These are phyloP conservation scores for Castanea crenata DNA, from an alignment of 306 rosid species.

Conservation along the genomic window DNA sequence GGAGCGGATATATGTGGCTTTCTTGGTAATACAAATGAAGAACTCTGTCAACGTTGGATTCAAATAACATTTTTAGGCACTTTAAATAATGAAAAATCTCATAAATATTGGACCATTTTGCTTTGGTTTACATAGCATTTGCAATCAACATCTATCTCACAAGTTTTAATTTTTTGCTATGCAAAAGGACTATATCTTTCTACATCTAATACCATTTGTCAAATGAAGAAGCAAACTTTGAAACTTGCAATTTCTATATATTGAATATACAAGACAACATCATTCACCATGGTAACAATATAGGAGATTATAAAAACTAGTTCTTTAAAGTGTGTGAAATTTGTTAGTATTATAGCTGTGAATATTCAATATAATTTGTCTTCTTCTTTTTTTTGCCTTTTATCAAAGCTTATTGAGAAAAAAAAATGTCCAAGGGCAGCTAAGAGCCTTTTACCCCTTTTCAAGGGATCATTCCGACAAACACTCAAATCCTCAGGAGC, in stretches of 20 bases:
- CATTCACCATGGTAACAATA: too few relatives aligned
- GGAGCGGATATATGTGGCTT: conserved; percentile 96
- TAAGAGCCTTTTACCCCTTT: conserved; percentile 92
- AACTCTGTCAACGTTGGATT: conserved; percentile 85
- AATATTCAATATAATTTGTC: not conserved
- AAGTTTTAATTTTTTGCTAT: too few relatives aligned
- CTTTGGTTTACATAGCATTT: not conserved
- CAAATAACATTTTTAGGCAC: conserved; percentile 45
- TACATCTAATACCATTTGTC: too few relatives aligned
- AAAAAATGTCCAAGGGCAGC: conserved; percentile 30
- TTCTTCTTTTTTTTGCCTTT: not conserved
- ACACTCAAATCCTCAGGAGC: conserved; percentile 56
- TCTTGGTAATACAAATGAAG: conserved; percentile 63
- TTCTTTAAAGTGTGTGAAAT: too few relatives aligned
- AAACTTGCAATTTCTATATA: too few relatives aligned
- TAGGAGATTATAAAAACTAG: too few relatives aligned
- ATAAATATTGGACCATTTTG: not conserved
- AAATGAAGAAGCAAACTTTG: too few relatives aligned
- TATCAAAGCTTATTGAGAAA: too few relatives aligned
- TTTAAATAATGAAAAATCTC: not conserved
- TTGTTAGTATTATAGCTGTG: not conserved
- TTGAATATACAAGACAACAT: too few relatives aligned
- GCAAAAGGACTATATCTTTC: too few relatives aligned
- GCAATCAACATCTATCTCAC: too few relatives aligned
- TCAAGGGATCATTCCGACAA: conserved; percentile 72